phyloP scores from a whole-genome alignment of 805 yeast species.

The Nematodospora valgi region DNA sequence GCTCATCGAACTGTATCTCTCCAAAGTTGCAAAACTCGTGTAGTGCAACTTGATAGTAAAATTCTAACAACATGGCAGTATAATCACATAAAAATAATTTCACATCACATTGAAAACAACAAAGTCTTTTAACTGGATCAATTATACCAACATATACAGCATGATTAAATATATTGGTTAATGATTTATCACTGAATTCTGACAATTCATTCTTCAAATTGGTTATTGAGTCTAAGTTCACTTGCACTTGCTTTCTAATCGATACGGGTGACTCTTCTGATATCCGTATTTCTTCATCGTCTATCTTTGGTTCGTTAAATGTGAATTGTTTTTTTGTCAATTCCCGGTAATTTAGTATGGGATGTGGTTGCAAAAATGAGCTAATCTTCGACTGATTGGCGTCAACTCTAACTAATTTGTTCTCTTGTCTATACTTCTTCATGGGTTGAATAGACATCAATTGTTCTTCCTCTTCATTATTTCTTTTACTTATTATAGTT shows the following conservation, averaged over 20 bases:
- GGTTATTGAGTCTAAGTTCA: conserved; percentile 57
- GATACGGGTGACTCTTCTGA: conserved; percentile 1
- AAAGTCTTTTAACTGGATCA: conserved; percentile 64
- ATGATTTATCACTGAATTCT: conserved; percentile 39
- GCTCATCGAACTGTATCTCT: conserved; percentile 19
- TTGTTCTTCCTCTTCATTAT: conserved; percentile 11
- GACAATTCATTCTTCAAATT: conserved; percentile 53
- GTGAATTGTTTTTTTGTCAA: conserved; percentile 10
- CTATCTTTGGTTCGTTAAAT: conserved; percentile 1
- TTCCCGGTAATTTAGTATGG: neutral
- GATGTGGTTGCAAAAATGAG: conserved; percentile 12
- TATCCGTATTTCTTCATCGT: conserved; percentile 4
- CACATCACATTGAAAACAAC: conserved; percentile 83
- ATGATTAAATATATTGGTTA: conserved; percentile 67
- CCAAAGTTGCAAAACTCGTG: conserved; percentile 85
- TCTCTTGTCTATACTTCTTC: conserved; percentile 50
- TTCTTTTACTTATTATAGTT: conserved; percentile 32
- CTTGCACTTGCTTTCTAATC: conserved; percentile 26
- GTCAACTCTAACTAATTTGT: conserved; percentile 70
- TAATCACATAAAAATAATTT: conserved; percentile 78
- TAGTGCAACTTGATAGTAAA: conserved; percentile 79
- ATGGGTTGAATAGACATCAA: neutral
- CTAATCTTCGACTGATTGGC: conserved; percentile 47
- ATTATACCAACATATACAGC: conserved; percentile 79
- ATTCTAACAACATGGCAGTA: conserved; percentile 59